Conservation (phyloP, 2,329 filamentous ascomycete species). For the Trichocomaceae sp. region DNA sequence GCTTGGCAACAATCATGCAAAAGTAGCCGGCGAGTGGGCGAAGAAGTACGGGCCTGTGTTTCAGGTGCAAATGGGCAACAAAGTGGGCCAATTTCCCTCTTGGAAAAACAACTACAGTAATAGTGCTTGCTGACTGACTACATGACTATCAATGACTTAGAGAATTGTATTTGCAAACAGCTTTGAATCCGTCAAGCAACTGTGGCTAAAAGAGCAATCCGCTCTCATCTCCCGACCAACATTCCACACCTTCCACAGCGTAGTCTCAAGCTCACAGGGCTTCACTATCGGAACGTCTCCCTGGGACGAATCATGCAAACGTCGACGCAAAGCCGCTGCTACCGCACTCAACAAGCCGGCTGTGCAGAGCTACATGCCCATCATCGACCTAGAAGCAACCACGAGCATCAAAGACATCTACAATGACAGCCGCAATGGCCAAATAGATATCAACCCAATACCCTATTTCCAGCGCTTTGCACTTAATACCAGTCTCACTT, state of each 20-base stretch:
- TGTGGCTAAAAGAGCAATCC: constrained; percentile 75
- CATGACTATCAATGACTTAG: constrained; percentile 24
- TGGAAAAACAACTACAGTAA: background rate
- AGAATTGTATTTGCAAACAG: constrained; percentile 72
- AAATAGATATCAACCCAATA: constrained; percentile 61
- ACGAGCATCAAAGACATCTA: constrained; percentile 67
- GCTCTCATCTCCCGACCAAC: constrained; percentile 70
- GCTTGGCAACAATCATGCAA: constrained; percentile 53
- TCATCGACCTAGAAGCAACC: constrained; percentile 69
- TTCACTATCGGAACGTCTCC: constrained; percentile 79
- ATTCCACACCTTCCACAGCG: constrained; percentile 74
- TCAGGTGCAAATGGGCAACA: constrained; percentile 60
- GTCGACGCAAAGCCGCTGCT: constrained; percentile 67
- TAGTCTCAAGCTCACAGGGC: constrained; percentile 68
- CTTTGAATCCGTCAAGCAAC: constrained; percentile 62
- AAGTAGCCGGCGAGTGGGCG: constrained; percentile 50
- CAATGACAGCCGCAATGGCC: constrained; percentile 56
- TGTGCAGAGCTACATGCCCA: constrained; percentile 72
- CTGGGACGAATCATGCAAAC: constrained; percentile 76
- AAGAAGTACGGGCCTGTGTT: constrained; percentile 59
- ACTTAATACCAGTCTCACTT: constrained; percentile 67
- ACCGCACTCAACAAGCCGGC: constrained; percentile 71
- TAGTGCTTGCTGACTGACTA: background rate
- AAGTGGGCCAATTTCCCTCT: constrained; percentile 35
- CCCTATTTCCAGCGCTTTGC: constrained; percentile 70